A percentile compares a stretch with the other conserved stretches of the same genome.
Evolutionary conservation across 202 grass and related monocot species (phyloP).

Genomic region (Setaria italica): DNA sequence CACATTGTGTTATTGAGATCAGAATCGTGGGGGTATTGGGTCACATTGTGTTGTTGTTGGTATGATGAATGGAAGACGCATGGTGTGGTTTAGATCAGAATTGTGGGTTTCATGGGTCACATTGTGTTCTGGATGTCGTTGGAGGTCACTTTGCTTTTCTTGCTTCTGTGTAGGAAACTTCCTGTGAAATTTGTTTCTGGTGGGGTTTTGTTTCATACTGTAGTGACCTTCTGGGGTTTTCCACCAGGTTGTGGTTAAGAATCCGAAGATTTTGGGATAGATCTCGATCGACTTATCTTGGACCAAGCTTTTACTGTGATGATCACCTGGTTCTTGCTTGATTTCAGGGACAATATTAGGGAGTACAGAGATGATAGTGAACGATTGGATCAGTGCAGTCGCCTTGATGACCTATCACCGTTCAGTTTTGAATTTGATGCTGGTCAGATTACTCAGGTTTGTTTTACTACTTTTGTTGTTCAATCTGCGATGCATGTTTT

Average conservation of each 20-base stretch:
- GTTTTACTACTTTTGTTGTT: constrained; percentile 25
- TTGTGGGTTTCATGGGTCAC: neutral
- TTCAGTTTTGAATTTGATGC: constrained; percentile 62
- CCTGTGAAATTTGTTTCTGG: neutral
- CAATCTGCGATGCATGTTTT: constrained; percentile 8
- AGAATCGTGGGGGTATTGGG: no score
- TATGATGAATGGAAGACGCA: no score
- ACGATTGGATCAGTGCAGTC: constrained; percentile 61
- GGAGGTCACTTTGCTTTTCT: neutral
- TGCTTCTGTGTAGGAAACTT: neutral
- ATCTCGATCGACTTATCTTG: neutral
- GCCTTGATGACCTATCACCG: constrained; percentile 61
- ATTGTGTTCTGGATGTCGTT: neutral
- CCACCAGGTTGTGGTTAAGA: neutral
- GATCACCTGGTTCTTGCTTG: constrained; percentile 11
- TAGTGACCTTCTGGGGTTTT: neutral
- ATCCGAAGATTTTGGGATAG: neutral
- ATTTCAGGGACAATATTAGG: constrained; percentile 64
- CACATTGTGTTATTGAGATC: no score
- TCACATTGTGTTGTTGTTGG: no score
- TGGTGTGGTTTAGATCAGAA: neutral
- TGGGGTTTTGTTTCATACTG: neutral
- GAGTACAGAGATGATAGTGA: constrained; percentile 67
- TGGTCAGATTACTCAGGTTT: constrained; percentile 66
- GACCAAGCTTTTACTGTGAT: neutral